Base-by-base conservation (phyloP, 2,329 filamentous ascomycete genomes). In the Scedosporium dehoogii region DNA sequence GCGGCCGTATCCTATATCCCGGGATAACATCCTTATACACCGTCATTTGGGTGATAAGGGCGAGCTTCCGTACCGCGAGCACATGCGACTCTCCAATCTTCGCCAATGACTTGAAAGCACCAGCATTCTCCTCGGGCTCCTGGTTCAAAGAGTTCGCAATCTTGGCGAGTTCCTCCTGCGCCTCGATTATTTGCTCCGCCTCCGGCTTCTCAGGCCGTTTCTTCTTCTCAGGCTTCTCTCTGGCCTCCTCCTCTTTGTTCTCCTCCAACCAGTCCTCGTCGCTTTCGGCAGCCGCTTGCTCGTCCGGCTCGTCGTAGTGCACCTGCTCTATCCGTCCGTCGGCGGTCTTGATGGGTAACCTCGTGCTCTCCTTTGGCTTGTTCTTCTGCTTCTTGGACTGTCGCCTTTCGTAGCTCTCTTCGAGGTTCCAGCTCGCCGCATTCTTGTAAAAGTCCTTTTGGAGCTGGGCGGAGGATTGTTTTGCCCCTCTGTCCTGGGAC, bases 11-110 rank as follows among this genome's bases (percentile, higher is more conserved):
- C 64, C 94, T 84, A 73, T 99, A 99, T 23, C 94, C 94, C 0
- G 94, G 94, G 64, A 99, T 97, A 57, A 97, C 84, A 74, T 97
- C 94, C 73, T 93, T 96, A 80, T 93, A 99, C 12, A 97, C 86
- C 0, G 92, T 85, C 72, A 94, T 82, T 74, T 97, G 92, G 23
- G 94, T 91, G 58, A 88, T 90, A 66, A 99, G 78, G 6, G 90
- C 87, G 64, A 99, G 81, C 74, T 96, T 96, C 76, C 90, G 88
- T 60, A 99, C 87, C 1, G 88, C 86, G 14, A 83, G 74, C 65
- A 92, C 86, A 14, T 80, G 79, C 6, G 88, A 88, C 62, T 86
- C 80, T 21, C 88, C 87, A 67, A 96, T 84, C 69, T 89, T 84
- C 38, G 87, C 87, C 69, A 97, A 78, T 4, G 84, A 83, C 73